Evolutionary conservation across 2,329 filamentous ascomycete genomes (phyloP).

Genomic region (Colletotrichum tropicale): DNA sequence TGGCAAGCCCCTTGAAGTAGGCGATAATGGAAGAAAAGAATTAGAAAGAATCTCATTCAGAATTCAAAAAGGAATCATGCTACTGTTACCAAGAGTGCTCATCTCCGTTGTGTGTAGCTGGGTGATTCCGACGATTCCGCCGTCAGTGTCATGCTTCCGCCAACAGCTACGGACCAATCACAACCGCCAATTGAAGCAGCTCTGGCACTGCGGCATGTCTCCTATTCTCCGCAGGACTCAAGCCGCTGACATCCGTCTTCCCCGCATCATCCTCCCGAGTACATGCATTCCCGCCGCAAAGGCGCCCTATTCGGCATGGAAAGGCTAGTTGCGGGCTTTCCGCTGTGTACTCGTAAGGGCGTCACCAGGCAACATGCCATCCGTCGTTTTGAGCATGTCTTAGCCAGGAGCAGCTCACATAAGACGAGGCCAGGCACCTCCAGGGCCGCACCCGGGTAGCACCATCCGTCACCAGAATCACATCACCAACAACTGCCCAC

Average conservation of each 20-base stretch:
- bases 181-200: neutral
- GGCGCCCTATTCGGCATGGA: neutral
- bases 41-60: too few species aligned
- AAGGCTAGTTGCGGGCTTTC: slow-evolving; percentile 9
- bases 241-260: slow-evolving; percentile 2
- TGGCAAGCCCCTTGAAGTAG: too few species aligned
- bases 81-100: too few species aligned
- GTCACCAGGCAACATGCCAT: neutral
- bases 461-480: neutral
- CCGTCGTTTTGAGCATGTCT: neutral
- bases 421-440: neutral
- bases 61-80: too few species aligned
- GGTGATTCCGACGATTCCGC: neutral
- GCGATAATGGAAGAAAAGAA: too few species aligned
- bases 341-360: neutral
- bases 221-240: neutral
- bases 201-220: neutral
- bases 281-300: neutral
- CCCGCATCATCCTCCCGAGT: slow-evolving; percentile 3
- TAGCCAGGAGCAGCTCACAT: neutral
- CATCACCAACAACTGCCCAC: neutral
- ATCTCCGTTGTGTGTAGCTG: too few species aligned
- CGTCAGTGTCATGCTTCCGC: fast-evolving
- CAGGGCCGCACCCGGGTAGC: neutral
- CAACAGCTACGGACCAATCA: neutral